These are phyloP conservation scores for Triangularia verruculosa DNA, from an alignment of 2,329 filamentous ascomycete species.

Conservation along the genomic window DNA sequence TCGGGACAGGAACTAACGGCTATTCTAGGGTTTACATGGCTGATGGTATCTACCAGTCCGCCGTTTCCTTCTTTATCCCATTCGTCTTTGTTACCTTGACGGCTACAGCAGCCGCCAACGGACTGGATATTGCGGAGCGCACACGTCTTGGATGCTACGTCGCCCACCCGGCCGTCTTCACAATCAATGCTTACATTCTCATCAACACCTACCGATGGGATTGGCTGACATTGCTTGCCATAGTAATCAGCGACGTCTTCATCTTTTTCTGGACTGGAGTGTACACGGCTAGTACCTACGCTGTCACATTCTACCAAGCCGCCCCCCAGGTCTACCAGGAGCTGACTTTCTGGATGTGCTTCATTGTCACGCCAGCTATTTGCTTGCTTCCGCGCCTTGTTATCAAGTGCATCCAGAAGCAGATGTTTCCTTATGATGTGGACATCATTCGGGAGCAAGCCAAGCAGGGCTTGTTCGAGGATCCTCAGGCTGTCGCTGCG, in stretches of 20 bases:
- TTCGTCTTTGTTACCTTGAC: conserved; percentile 73
- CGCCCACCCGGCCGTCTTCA: conserved; percentile 76
- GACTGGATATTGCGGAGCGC: conserved; percentile 74
- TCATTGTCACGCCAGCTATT: conserved; percentile 74
- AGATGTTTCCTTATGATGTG: conserved; percentile 88
- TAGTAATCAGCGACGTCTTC: conserved; percentile 76
- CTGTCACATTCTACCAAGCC: conserved; percentile 67
- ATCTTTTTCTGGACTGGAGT: conserved; percentile 96
- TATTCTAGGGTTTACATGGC: conserved; percentile 77
- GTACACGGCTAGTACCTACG: conserved; percentile 58
- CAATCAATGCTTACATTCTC: conserved; percentile 91
- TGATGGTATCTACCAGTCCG: conserved; percentile 91
- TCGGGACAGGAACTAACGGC: conserved; percentile 30
- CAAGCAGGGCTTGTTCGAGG: conserved; percentile 74
- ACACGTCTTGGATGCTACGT: conserved; percentile 84
- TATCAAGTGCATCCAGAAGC: conserved; percentile 85
- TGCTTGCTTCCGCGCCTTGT: conserved; percentile 85
- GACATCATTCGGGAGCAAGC: conserved; percentile 96
- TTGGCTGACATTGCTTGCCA: conserved; percentile 86
- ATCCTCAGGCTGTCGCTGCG: conserved; percentile 48
- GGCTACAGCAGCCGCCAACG: conserved; percentile 67
- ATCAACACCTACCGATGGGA: conserved; percentile 98
- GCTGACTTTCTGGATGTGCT: conserved; percentile 82
- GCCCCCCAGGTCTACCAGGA: conserved; percentile 76
- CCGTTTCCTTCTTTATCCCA: conserved; percentile 89